Evolutionary conservation across 2,329 filamentous ascomycete species (phyloP), one percentile per base, ranked within the genome.

Genomic region (Verticillium zaregamsianum): DNA sequence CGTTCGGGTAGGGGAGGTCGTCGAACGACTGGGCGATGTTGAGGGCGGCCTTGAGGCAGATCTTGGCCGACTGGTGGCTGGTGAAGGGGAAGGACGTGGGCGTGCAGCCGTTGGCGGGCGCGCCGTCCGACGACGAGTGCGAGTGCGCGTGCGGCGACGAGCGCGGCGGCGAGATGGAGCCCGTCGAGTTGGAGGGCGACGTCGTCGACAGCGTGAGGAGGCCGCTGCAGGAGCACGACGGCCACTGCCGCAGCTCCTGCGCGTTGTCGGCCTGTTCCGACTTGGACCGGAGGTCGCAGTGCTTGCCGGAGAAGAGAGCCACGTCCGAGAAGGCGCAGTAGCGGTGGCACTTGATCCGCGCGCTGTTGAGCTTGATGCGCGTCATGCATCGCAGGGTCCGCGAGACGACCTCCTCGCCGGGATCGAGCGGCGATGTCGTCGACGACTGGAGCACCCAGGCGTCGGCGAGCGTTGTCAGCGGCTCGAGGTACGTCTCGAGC

Each of bases 271-370:
- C 62, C 25, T 64, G 63, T 17, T 70, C 72, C 2, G 67, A 60
- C 33, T 69, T 71, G 37, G 72, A 70, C 60, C 73, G 73, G 15
- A 83, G 74, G 61, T 83, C 81, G 68, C 81, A 84, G 64, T 82
- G 78, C 60, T 79, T 80, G 32, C 75, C 74, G 0, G 75, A 72
- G 66, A 84, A 84, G 23, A 83, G 73, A 2, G 81, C 80, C 6
- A 78, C 70, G 64, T 83, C 80, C 55, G 74, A 78, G 68, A 84
- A 84, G 9, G 81, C 81, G 63, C 76, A 78, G 66, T 82, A 83
- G 1, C 81, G 77, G 64, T 84, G 81, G 3, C 82, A 67, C 65
- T 83, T 83, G 64, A 82, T 82, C 15, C 80, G 72, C 12, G 81
- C 80, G 68, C 81, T 82, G 66, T 82, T 82, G 20, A 82, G 64